Conservation (phyloP, 352 stramenopile genomes). For the Phytophthora palmivora region DNA sequence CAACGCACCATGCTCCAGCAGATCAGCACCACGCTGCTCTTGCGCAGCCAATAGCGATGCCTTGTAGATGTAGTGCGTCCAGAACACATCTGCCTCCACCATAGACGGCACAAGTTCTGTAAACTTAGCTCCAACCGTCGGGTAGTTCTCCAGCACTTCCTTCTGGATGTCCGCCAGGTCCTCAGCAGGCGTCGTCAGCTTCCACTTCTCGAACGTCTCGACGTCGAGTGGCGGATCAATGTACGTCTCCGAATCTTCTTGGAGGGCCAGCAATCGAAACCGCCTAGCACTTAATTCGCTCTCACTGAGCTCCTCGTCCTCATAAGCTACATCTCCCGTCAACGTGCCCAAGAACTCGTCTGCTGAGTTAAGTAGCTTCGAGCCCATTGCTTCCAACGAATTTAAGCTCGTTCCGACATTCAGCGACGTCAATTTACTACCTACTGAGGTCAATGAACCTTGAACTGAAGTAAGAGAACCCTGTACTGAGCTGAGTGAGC, state of each 20-base stretch:
- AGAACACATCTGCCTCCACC: slow-evolving; percentile 63
- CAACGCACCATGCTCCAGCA: slow-evolving; percentile 67
- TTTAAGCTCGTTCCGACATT: slow-evolving; percentile 39
- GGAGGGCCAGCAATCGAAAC: slow-evolving; percentile 65
- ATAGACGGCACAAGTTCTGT: slow-evolving; percentile 62
- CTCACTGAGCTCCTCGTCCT: slow-evolving; percentile 45
- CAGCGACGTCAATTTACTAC: slow-evolving; percentile 42
- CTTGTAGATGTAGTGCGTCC: slow-evolving; percentile 82
- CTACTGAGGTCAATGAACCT: slow-evolving; percentile 41
- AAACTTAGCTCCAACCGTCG: slow-evolving; percentile 62
- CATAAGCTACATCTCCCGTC: slow-evolving; percentile 35
- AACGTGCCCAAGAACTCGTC: slow-evolving; percentile 68
- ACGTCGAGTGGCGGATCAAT: slow-evolving; percentile 57
- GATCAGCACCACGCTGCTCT: slow-evolving; percentile 64
- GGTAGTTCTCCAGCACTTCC: slow-evolving; percentile 72
- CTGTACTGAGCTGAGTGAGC: slow-evolving; percentile 38
- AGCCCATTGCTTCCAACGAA: slow-evolving; percentile 67
- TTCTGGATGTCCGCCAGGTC: slow-evolving; percentile 54
- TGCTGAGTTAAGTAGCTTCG: slow-evolving; percentile 74
- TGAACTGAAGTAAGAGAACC: slow-evolving; percentile 41
- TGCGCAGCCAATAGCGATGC: slow-evolving; percentile 71
- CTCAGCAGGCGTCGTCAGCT: slow-evolving; percentile 31
- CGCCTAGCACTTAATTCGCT: slow-evolving; percentile 52
- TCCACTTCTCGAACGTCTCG: slow-evolving; percentile 77
- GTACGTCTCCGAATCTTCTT: slow-evolving; percentile 75